These are phyloP conservation scores for Tulasnella sp. DNA, from an alignment of 768 basidiomycete species.

Conservation along the genomic window DNA sequence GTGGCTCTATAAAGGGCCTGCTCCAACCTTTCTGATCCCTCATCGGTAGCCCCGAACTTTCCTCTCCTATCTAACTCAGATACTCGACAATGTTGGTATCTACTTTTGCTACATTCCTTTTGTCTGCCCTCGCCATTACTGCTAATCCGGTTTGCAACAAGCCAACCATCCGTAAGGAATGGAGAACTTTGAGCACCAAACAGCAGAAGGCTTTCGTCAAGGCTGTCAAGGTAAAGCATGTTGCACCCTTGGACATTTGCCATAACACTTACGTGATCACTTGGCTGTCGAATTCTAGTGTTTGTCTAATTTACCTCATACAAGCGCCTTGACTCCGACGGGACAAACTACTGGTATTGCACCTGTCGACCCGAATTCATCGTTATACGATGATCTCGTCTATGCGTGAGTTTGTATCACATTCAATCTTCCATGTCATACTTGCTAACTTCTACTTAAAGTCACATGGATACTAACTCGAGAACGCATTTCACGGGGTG, in stretches of 20 bases:
- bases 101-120: too few species aligned
- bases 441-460: not conserved
- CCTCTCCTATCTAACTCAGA: too few species aligned
- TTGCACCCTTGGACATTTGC: not conserved
- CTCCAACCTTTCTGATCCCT: too few species aligned
- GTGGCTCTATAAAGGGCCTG: too few species aligned
- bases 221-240: not conserved
- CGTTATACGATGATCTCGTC: slow-evolving; percentile 1
- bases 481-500: not conserved
- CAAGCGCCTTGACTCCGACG: not conserved
- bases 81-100: too few species aligned
- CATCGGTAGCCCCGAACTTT: too few species aligned
- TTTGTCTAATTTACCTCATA: not conserved
- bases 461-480: slow-evolving; percentile 6
- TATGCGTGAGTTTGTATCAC: not conserved
- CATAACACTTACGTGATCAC: not conserved
- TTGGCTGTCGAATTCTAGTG: not conserved
- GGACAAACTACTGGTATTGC: not conserved
- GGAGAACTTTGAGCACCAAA: not conserved
- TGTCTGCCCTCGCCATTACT: too few species aligned
- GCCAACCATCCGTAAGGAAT: slow-evolving; percentile 4
- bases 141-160: too few species aligned
- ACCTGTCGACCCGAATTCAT: not conserved
- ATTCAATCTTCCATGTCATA: not conserved
- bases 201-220: not conserved